These are phyloP conservation scores for Imleria badia DNA, from an alignment of 768 basidiomycete species.

Conservation along the genomic window DNA sequence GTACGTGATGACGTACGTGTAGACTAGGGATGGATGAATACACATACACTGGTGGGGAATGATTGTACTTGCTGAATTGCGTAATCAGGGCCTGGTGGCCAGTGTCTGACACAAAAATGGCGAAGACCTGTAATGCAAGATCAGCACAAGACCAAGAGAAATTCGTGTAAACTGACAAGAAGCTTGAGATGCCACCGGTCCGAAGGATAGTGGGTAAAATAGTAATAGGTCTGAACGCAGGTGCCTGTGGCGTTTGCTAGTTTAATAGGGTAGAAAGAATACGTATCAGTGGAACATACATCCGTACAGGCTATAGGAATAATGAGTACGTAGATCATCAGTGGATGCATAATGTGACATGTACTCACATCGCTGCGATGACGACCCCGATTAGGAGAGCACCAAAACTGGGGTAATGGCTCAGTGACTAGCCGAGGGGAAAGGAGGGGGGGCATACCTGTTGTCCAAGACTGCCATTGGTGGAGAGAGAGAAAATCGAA, in stretches of 20 bases:
- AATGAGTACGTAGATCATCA: not conserved
- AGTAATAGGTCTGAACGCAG: slow-evolving; percentile 55
- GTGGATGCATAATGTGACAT: not conserved
- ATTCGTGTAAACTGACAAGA: slow-evolving; percentile 37
- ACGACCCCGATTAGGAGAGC: slow-evolving; percentile 51
- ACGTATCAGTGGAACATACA: slow-evolving; percentile 32
- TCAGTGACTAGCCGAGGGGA: not conserved
- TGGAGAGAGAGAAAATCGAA: not conserved
- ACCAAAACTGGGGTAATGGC: slow-evolving; percentile 39
- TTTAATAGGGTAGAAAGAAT: not conserved
- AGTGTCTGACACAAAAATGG: slow-evolving; percentile 51
- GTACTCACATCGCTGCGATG: slow-evolving; percentile 46
- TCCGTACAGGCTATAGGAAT: slow-evolving; percentile 46
- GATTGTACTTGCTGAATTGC: slow-evolving; percentile 40
- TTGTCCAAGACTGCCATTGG: slow-evolving; percentile 30
- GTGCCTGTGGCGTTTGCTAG: slow-evolving; percentile 43
- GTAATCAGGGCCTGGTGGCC: slow-evolving; percentile 55
- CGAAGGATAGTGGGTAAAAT: slow-evolving; percentile 48
- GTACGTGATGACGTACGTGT: slow-evolving; percentile 46
- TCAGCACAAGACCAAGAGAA: not conserved
- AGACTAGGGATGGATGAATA: slow-evolving; percentile 36
- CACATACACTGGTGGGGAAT: not conserved
- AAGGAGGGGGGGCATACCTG: slow-evolving; percentile 24
- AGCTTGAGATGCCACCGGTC: slow-evolving; percentile 50
- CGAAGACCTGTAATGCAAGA: slow-evolving; percentile 40